Conservation (phyloP, 2,329 filamentous ascomycete genomes). For the Fusarium tuaranense region DNA sequence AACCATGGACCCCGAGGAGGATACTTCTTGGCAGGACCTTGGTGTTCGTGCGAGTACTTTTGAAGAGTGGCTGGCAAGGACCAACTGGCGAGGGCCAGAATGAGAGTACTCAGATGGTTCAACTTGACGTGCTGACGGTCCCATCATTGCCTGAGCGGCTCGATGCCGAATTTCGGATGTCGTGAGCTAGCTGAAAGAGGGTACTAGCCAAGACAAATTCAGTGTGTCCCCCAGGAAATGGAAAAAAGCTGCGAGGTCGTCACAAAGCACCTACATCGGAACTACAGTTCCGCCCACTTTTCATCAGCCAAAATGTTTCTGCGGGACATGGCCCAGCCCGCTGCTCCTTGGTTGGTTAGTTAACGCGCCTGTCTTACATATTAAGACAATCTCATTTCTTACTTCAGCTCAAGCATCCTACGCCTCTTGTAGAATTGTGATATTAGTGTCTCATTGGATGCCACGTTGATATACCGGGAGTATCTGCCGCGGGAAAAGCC, state of each 20-base stretch:
- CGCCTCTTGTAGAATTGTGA: background rate
- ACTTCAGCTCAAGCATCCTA: background rate
- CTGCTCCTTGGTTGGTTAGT: background rate
- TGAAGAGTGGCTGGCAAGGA: slow-evolving; percentile 18
- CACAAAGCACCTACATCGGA: background rate
- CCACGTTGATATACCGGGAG: background rate
- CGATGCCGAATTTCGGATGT: too few species aligned
- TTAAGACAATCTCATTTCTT: background rate
- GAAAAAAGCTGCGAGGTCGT: background rate
- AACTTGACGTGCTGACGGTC: background rate
- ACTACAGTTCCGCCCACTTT: background rate
- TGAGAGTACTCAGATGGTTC: background rate
- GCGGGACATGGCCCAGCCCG: background rate
- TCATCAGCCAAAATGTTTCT: background rate
- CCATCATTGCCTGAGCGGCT: too few species aligned
- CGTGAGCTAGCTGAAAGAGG: background rate
- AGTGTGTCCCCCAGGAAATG: background rate
- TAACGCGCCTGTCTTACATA: background rate
- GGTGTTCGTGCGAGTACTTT: slow-evolving; percentile 20
- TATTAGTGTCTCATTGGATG: background rate
- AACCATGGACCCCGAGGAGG: background rate
- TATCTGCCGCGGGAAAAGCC: background rate
- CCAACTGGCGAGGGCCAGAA: background rate
- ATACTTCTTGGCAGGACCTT: slow-evolving; percentile 16
- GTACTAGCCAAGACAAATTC: background rate